Conservation (phyloP, 2,329 filamentous ascomycete species). For the Aspergillus intermedius region DNA sequence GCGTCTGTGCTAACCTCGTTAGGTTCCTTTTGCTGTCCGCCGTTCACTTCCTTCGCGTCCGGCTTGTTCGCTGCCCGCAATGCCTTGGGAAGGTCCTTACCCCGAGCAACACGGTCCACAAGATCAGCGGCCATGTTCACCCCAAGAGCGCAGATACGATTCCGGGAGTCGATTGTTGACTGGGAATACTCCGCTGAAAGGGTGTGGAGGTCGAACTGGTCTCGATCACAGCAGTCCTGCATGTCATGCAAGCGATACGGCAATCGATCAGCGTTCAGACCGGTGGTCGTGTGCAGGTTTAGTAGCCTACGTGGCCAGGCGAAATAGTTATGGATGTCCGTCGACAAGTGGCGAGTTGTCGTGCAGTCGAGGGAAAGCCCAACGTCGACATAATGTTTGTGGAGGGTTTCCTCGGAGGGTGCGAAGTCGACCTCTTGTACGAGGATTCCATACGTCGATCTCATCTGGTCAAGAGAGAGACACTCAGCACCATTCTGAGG, state of each 20-base stretch:
- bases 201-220: not conserved
- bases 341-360: not conserved
- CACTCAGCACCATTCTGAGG: not conserved
- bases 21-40: not conserved
- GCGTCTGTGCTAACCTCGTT: not conserved
- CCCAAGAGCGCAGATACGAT: not conserved
- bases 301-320: constrained; percentile 1
- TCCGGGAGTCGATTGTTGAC: not conserved
- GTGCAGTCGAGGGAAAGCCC: constrained; percentile 4
- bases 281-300: not conserved
- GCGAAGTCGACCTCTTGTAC: constrained; percentile 2
- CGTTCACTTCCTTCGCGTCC: not conserved
- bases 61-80: not conserved
- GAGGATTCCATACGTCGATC: constrained; percentile 2
- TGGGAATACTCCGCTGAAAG: not conserved
- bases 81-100: not conserved
- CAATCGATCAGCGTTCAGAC: not conserved
- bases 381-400: constrained; percentile 5
- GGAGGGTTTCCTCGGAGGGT: not conserved
- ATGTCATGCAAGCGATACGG: not conserved
- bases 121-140: not conserved
- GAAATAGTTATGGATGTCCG: constrained; percentile 3
- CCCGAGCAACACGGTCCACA: constrained; percentile 1
- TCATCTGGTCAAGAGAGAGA: constrained; percentile 1
- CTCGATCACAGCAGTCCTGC: not conserved